phyloP scores from a whole-genome alignment of 371 early-diverging fungal species.

The Umbelopsis sp. region DNA sequence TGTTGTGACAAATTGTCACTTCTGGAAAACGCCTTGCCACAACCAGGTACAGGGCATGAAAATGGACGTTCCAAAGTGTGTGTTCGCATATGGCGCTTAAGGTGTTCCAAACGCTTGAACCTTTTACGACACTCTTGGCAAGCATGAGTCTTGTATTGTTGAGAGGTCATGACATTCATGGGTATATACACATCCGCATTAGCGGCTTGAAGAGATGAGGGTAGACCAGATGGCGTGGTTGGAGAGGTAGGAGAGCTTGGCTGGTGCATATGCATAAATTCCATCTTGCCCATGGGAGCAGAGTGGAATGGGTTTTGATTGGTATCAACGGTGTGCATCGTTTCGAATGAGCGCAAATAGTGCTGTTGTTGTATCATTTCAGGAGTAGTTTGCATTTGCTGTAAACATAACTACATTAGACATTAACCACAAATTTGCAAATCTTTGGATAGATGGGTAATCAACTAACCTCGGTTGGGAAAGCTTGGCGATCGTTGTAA shows the following conservation, averaged over 20 bases:
- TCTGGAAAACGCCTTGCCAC: constrained; percentile 79
- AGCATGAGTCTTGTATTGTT: constrained; percentile 5
- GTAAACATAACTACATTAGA: neutral
- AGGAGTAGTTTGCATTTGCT: constrained; percentile 15
- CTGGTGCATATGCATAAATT: constrained; percentile 9
- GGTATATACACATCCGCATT: constrained; percentile 12
- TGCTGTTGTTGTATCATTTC: constrained; percentile 18
- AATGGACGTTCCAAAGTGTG: constrained; percentile 84
- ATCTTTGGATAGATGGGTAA: neutral
- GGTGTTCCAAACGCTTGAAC: constrained; percentile 85
- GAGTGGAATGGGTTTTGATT: constrained; percentile 3
- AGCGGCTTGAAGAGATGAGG: neutral
- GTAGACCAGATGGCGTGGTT: neutral
- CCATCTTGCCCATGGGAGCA: constrained; percentile 9
- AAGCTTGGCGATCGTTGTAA: constrained; percentile 13
- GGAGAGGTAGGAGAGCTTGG: constrained; percentile 11
- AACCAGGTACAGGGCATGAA: constrained; percentile 63
- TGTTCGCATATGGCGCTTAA: constrained; percentile 87
- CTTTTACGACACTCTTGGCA: constrained; percentile 22
- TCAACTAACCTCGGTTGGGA: constrained; percentile 12
- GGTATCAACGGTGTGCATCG: neutral
- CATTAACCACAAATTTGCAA: neutral
- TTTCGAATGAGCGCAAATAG: constrained; percentile 8
- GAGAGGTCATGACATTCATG: constrained; percentile 11
- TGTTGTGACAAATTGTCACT: constrained; percentile 75